These are phyloP conservation scores for Escallonia herrerae DNA, from an alignment of 129 eudicot genomes.

Conservation along the genomic window DNA sequence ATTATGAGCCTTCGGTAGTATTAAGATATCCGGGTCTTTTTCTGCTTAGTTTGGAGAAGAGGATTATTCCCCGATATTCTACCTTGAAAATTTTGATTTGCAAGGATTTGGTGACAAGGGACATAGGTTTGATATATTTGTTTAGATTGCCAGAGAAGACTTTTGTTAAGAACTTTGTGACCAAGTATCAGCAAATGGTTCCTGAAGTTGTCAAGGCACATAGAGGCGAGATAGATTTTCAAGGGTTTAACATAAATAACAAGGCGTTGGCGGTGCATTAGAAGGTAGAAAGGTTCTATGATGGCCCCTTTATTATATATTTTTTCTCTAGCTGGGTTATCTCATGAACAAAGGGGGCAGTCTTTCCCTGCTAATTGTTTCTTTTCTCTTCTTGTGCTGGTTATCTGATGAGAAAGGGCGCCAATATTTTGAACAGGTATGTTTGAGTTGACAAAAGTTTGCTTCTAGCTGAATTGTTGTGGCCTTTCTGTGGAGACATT, in stretches of 20 bases:
- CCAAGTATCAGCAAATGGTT: constrained; percentile 2
- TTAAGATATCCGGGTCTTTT: background rate
- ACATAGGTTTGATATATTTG: background rate
- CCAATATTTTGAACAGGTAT: too few relatives aligned
- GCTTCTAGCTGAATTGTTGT: too few relatives aligned
- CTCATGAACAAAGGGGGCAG: too few relatives aligned
- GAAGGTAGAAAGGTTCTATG: too few relatives aligned
- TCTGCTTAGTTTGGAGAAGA: constrained; percentile 9
- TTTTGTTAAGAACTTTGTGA: constrained; percentile 1
- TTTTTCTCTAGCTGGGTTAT: too few relatives aligned
- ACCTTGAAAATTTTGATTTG: background rate
- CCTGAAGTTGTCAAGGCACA: constrained; percentile 9
- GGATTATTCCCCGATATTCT: constrained; percentile 11
- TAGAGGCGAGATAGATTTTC: constrained; percentile 2
- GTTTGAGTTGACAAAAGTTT: too few relatives aligned
- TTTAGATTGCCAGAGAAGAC: background rate
- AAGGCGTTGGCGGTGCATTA: too few relatives aligned
- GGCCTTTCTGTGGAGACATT: too few relatives aligned
- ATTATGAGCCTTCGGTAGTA: background rate
- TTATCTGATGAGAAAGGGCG: too few relatives aligned
- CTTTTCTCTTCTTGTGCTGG: too few relatives aligned
- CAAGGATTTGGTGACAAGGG: background rate
- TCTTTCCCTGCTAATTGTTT: too few relatives aligned
- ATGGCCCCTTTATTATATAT: too few relatives aligned
- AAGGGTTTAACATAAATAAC: background rate